phyloP scores from a whole-genome alignment of 1,139 yeast species.

The Yamadazyma songkhlaensis region DNA sequence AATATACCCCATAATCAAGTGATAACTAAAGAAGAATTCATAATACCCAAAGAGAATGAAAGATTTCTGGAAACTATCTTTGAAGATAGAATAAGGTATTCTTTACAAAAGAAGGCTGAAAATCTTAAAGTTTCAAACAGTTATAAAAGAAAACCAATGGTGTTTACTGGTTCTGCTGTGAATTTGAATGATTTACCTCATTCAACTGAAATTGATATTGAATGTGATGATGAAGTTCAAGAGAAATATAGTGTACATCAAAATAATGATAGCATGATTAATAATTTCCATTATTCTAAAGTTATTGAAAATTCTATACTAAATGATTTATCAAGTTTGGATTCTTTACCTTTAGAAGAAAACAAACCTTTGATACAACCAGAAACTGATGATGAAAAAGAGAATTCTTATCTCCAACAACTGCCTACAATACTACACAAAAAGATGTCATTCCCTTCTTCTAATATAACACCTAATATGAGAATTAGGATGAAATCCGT shows the following conservation, averaged over 20 bases:
- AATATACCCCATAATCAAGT: too few species aligned
- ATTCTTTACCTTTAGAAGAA: conserved; percentile 1
- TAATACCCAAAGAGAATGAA: too few species aligned
- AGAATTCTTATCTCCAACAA: neutral
- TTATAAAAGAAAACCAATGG: neutral
- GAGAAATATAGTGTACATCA: neutral
- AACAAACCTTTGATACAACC: conserved; percentile 1
- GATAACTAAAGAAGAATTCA: too few species aligned
- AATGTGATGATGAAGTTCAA: neutral
- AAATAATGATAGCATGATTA: conserved; percentile 7
- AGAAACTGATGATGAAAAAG: neutral
- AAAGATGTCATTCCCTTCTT: conserved; percentile 5
- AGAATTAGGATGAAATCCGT: neutral
- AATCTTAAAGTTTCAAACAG: too few species aligned
- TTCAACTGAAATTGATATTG: conserved; percentile 6
- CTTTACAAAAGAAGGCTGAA: too few species aligned
- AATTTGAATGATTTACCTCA: conserved; percentile 7
- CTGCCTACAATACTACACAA: neutral
- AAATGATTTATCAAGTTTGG: conserved; percentile 7
- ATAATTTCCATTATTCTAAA: conserved; percentile 6
- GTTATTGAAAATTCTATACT: conserved; percentile 5
- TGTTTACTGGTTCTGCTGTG: neutral
- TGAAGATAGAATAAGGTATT: too few species aligned
- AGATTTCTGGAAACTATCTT: too few species aligned
- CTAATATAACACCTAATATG: neutral